phyloP scores from a whole-genome alignment of 192 early-diverging fungal species.

The Backusella luteola region DNA sequence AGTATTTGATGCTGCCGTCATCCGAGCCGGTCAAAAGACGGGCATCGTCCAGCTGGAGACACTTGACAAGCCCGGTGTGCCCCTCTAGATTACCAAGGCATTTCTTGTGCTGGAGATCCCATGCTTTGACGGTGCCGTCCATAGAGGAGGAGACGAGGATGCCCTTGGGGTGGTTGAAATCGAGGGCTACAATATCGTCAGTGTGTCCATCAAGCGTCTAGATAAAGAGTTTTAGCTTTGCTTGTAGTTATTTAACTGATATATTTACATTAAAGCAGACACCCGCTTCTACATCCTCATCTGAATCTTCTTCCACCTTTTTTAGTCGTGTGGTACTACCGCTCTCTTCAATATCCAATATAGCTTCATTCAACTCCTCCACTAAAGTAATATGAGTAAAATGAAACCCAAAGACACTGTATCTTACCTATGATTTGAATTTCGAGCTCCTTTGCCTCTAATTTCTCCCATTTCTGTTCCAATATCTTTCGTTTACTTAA shows the following conservation, averaged over 20 bases:
- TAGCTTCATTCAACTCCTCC: conserved; percentile 42
- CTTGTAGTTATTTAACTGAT: no score
- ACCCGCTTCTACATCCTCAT: conserved; percentile 17
- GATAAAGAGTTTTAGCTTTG: not conserved
- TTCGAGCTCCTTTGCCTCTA: conserved; percentile 39
- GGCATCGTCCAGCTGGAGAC: conserved; percentile 33
- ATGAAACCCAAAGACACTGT: not conserved
- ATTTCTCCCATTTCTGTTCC: conserved; percentile 41
- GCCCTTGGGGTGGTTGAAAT: conserved; percentile 55
- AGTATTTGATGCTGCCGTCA: conserved; percentile 30
- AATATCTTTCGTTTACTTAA: conserved; percentile 39
- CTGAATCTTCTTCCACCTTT: not conserved
- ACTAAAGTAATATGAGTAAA: conserved; percentile 26
- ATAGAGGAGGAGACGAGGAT: conserved; percentile 62
- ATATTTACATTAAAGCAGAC: conserved; percentile 15
- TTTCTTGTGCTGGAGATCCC: conserved; percentile 61
- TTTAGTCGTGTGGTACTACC: conserved; percentile 2
- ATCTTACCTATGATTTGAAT: conserved; percentile 11
- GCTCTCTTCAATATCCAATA: conserved; percentile 39
- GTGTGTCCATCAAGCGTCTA: conserved; percentile 60
- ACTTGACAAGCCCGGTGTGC: conserved; percentile 38
- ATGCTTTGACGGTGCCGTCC: conserved; percentile 69
- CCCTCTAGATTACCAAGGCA: conserved; percentile 54
- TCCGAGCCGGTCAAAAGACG: conserved; percentile 36
- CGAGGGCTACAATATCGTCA: conserved; percentile 55